Evolutionary conservation across 2,329 filamentous ascomycete species (phyloP), one percentile per base, ranked within the genome.

Genomic region (Aspergillus aculeatus): DNA sequence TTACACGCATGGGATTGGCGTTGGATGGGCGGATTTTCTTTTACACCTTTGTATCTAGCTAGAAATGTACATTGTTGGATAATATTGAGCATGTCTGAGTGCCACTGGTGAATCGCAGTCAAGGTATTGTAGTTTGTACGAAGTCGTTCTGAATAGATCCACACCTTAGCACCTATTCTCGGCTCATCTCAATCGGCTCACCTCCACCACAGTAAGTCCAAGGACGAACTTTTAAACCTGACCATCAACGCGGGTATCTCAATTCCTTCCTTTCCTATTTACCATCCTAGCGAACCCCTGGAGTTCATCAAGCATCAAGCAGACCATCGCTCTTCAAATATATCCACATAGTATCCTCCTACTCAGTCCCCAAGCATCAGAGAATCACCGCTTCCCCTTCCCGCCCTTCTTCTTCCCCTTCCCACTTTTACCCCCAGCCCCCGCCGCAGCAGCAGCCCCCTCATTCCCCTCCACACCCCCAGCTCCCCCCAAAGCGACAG

Each of bases 371-470:
- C 14, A 2, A 44, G 5, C n/a, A 57, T 52, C n/a, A 11, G 1
- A 10, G 26, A 56, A 82, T 78, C 16, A 90, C 81, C 86, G 85
- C 81, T 88, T 89, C 50, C 86, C 86, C 77, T 88, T 89, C 77
- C 87, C 89, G 78, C 89, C 89, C 79, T 89, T 90, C 75, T 86
- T 87, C 72, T 75, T 76, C 58, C 62, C 63, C 55, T 72, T 72
- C 63, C 64, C 70, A 32, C 69, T 80, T 74, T 64, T 67, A 24
- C 48, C 68, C 52, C 64, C 62, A 16, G 56, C 73, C 68, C 69
- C 19, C 23, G 38, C 32, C 12, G 68, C 70, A 66, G 71, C 66
- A 32, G 64, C 80, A 74, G 59, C 64, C 16, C 52, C 62, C 38
- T 64, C 66, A 50, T 57, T 60, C 21, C 56, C 58, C 57, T 69